Conservation (phyloP, 129 eudicot species). For the Lactuca sativa region DNA sequence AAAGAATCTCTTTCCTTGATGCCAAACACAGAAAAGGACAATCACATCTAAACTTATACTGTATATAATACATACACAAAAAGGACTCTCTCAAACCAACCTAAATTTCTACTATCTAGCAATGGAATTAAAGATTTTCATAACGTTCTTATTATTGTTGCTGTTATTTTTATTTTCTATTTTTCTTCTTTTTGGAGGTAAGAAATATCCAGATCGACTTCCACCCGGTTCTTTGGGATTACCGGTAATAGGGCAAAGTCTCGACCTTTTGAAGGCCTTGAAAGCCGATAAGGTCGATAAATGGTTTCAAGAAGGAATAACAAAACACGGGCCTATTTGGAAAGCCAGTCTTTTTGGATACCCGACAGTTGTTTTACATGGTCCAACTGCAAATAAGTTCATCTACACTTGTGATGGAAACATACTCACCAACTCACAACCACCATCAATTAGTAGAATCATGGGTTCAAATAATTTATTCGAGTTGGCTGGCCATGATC, state of each 20-base stretch:
- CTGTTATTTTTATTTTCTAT: constrained; percentile 11
- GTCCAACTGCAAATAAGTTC: constrained; percentile 45
- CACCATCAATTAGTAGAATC: constrained; percentile 34
- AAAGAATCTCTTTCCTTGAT: not conserved
- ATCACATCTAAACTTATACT: not conserved
- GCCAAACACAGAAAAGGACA: not conserved
- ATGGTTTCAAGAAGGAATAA: constrained; percentile 37
- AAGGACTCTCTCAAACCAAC: not conserved
- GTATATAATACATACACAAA: not conserved
- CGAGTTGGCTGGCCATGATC: constrained; percentile 40
- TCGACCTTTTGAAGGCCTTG: constrained; percentile 34
- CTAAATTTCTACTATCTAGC: not conserved
- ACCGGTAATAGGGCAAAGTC: constrained; percentile 39
- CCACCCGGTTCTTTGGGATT: constrained; percentile 42
- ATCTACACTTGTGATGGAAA: constrained; percentile 35
- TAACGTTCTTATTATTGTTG: not conserved
- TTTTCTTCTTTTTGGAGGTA: not conserved
- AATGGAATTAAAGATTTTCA: constrained; percentile 13
- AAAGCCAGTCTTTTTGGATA: constrained; percentile 36
- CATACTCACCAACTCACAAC: constrained; percentile 27
- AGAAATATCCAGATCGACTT: constrained; percentile 1
- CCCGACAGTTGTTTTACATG: constrained; percentile 32
- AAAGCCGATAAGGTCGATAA: constrained; percentile 31
- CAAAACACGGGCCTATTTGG: constrained; percentile 36
- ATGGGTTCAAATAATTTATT: constrained; percentile 27